A percentile compares a stretch with the other conserved stretches of the same genome.
Evolutionary conservation across 768 basidiomycete species (phyloP).

Genomic region (Clitopilus passeckerianus): DNA sequence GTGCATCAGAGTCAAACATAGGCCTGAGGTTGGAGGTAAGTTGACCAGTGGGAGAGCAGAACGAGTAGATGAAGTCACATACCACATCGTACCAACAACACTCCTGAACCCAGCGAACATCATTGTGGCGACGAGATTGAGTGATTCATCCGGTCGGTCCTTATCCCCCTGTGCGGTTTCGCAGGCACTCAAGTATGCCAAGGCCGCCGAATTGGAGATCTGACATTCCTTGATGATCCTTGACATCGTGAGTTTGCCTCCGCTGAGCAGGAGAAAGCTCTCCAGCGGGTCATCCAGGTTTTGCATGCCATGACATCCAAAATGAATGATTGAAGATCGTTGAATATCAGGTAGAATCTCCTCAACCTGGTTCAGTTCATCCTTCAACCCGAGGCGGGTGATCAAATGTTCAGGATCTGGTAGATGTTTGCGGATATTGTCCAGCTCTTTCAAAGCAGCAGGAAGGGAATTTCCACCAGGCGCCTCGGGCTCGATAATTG

Average conservation of each 20-base stretch:
- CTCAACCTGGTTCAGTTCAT: neutral
- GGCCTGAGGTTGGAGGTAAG: neutral
- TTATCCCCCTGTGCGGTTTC: neutral
- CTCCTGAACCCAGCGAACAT: constrained; percentile 11
- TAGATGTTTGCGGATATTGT: neutral
- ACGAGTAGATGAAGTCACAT: neutral
- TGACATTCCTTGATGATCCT: neutral
- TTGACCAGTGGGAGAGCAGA: neutral
- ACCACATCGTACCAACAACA: constrained; percentile 12
- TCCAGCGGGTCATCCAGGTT: neutral
- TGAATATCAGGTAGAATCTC: neutral
- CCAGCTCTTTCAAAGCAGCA: neutral
- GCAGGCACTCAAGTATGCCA: neutral
- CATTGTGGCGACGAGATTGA: constrained; percentile 10
- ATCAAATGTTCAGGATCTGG: neutral
- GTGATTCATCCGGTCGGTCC: constrained; percentile 5
- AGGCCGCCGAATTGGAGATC: constrained; percentile 4
- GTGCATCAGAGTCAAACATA: neutral
- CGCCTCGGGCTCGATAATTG: neutral
- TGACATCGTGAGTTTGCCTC: neutral
- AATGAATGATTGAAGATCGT: neutral
- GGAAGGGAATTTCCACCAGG: neutral
- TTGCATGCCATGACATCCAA: neutral
- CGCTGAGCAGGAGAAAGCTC: neutral
- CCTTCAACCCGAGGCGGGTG: neutral